Conservation (phyloP, 164 flowering plant species). For the Vitis amurensis region DNA sequence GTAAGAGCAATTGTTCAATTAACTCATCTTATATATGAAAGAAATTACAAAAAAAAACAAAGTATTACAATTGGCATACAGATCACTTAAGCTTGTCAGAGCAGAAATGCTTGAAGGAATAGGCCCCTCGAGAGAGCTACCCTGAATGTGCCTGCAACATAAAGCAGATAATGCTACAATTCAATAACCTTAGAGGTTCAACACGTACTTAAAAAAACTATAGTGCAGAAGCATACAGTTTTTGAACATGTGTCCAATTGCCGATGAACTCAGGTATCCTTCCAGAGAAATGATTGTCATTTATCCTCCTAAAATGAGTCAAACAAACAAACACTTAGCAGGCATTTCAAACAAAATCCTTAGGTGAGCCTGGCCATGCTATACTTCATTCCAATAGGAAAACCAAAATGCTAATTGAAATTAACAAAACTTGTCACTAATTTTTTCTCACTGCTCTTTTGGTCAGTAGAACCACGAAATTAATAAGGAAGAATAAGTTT, state of each 20-base stretch:
- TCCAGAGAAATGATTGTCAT: conserved; percentile 51
- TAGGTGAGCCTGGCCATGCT: too few species aligned
- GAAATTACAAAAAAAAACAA: neutral
- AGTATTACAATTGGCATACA: conserved; percentile 35
- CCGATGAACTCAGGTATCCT: conserved; percentile 55
- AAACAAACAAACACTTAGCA: conserved; percentile 2
- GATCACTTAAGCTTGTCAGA: conserved; percentile 56
- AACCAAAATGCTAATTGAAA: too few species aligned
- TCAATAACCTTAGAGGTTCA: neutral
- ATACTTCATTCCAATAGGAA: too few species aligned
- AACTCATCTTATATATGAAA: neutral
- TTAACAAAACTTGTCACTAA: too few species aligned
- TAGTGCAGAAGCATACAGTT: conserved; percentile 38
- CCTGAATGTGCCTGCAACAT: conserved; percentile 59
- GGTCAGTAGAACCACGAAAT: too few species aligned
- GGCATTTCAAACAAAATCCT: neutral
- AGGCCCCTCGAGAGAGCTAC: conserved; percentile 72
- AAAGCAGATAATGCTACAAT: neutral
- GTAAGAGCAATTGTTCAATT: neutral
- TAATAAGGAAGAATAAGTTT: too few species aligned
- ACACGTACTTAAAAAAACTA: neutral
- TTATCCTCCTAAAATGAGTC: conserved; percentile 39
- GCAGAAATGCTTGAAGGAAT: conserved; percentile 66
- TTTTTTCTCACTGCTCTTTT: too few species aligned
- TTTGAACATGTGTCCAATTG: conserved; percentile 48